phyloP scores from a whole-genome alignment of 306 rosid genomes.

The Inga oerstediana region DNA sequence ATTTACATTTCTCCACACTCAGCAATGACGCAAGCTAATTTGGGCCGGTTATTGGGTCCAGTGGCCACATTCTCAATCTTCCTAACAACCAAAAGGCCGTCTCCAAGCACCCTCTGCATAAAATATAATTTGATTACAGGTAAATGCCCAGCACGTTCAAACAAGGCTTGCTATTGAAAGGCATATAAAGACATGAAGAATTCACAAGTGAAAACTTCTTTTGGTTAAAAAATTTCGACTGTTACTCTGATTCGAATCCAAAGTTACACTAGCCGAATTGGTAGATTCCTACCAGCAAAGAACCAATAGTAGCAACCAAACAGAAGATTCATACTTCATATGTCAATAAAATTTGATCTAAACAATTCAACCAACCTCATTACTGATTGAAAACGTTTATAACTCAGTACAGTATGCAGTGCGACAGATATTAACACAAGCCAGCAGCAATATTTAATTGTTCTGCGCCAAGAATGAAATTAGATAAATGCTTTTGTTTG shows the following conservation, averaged over 20 bases:
- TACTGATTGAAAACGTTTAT: background rate
- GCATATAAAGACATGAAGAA: too few relatives aligned
- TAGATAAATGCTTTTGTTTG: slow-evolving; percentile 15
- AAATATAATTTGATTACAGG: too few relatives aligned
- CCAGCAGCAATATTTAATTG: background rate
- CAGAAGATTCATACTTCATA: background rate
- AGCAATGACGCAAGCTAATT: slow-evolving; percentile 75
- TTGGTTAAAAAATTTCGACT: background rate
- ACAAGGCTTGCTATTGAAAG: too few relatives aligned
- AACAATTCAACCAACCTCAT: background rate
- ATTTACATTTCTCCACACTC: slow-evolving; percentile 97
- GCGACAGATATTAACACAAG: background rate
- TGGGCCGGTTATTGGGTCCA: slow-evolving; percentile 91
- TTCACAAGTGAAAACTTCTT: too few relatives aligned
- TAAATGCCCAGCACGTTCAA: too few relatives aligned
- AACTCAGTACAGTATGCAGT: background rate
- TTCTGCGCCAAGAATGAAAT: slow-evolving; percentile 7
- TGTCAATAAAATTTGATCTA: background rate
- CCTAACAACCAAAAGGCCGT: too few relatives aligned
- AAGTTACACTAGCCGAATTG: background rate
- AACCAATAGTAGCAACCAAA: background rate
- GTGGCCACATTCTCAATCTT: slow-evolving; percentile 97
- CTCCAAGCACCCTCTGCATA: too few relatives aligned
- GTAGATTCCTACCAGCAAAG: background rate
- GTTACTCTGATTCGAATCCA: background rate